Conservation (phyloP, 148 eudicot genomes). For the Camellia japonica region DNA sequence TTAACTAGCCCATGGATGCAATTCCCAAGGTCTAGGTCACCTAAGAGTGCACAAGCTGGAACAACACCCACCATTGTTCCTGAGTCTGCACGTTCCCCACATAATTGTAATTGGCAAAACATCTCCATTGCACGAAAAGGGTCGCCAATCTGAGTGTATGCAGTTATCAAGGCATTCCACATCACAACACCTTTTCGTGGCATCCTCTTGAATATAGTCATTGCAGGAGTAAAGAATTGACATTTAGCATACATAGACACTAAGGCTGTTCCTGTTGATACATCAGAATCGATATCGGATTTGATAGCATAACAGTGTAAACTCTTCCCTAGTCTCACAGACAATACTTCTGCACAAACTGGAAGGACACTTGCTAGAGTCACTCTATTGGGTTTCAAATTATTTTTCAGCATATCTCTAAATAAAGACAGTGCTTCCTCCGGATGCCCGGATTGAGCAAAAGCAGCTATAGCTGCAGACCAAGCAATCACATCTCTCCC, state of each 20-base stretch:
- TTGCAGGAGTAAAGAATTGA: constrained; percentile 43
- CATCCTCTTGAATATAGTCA: constrained; percentile 40
- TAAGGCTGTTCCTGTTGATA: constrained; percentile 46
- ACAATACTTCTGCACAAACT: constrained; percentile 52
- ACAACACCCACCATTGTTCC: constrained; percentile 62
- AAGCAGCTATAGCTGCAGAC: constrained; percentile 66
- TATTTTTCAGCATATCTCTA: constrained; percentile 50
- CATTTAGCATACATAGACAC: constrained; percentile 70
- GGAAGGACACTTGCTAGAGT: constrained; percentile 65
- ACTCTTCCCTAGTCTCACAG: constrained; percentile 52
- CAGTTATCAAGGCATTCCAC: constrained; percentile 67
- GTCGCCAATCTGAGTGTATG: constrained; percentile 57
- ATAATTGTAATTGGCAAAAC: constrained; percentile 37
- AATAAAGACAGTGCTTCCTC: constrained; percentile 50
- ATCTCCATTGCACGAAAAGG: constrained; percentile 39
- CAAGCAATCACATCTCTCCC: constrained; percentile 69
- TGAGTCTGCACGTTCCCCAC: constrained; percentile 47
- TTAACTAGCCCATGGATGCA: constrained; percentile 42
- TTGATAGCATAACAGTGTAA: constrained; percentile 63
- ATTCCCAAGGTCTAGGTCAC: constrained; percentile 45
- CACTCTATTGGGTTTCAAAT: constrained; percentile 51
- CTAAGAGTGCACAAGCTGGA: constrained; percentile 59
- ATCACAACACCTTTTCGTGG: constrained; percentile 48
- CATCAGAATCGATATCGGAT: constrained; percentile 37
- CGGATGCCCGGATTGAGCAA: constrained; percentile 52